phyloP scores from a whole-genome alignment of 1,139 yeast species.

The Diutina sp. region DNA sequence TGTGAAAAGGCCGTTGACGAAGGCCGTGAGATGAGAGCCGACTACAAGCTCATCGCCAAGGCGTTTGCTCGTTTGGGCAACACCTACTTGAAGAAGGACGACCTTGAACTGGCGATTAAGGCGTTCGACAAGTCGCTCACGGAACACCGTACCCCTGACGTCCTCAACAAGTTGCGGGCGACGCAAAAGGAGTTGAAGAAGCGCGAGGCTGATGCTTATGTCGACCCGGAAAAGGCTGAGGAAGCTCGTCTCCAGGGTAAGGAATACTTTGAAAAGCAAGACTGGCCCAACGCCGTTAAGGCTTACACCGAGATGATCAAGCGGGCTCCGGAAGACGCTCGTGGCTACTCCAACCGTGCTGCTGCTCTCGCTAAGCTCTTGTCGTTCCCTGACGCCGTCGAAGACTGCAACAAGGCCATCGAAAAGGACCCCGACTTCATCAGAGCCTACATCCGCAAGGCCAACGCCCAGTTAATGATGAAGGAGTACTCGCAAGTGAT shows the following conservation, averaged over 20 bases:
- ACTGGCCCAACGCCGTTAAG: constrained; percentile 95
- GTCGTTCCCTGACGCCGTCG: constrained; percentile 95
- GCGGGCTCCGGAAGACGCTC: constrained; percentile 91
- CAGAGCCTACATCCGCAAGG: constrained; percentile 95
- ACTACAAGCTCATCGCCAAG: constrained; percentile 84
- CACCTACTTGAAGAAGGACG: constrained; percentile 62
- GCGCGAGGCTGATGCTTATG: constrained; percentile 63
- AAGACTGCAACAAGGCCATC: constrained; percentile 86
- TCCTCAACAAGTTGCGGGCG: constrained; percentile 72
- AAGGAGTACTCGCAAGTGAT: constrained; percentile 74
- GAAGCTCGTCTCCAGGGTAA: constrained; percentile 91
- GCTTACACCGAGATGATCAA: constrained; percentile 92
- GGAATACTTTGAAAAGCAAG: constrained; percentile 76
- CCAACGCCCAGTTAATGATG: constrained; percentile 86
- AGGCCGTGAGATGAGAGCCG: constrained; percentile 85
- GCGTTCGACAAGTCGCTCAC: constrained; percentile 84
- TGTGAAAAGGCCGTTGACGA: constrained; percentile 75
- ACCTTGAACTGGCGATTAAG: constrained; percentile 62
- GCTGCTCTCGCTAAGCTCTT: constrained; percentile 89
- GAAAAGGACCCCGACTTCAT: constrained; percentile 77
- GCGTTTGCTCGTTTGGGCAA: constrained; percentile 89
- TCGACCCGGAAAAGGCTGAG: constrained; percentile 88
- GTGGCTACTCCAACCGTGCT: constrained; percentile 97
- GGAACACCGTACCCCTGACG: constrained; percentile 95
- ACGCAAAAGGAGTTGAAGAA: constrained; percentile 79